Evolutionary conservation across 306 rosid species (phyloP).

Genomic region (Glycyrrhiza uralensis): DNA sequence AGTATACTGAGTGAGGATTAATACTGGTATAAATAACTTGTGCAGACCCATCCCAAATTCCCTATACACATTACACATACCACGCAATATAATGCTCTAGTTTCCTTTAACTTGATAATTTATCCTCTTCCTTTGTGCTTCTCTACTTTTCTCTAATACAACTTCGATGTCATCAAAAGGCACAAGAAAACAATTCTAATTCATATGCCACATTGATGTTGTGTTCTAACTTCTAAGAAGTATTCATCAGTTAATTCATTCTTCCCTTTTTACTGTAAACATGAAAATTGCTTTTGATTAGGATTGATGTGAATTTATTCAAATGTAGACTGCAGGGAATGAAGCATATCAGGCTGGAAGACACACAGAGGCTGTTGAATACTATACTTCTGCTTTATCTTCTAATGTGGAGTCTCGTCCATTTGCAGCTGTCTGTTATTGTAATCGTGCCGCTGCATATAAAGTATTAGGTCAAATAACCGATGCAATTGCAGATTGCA

Average conservation of each 20-base stretch:
- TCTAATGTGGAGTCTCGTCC: constrained; percentile 83
- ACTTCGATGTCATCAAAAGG: neutral
- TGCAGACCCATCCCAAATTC: neutral
- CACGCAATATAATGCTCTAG: neutral
- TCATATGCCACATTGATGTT: neutral
- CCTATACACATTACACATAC: neutral
- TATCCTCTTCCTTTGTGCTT: neutral
- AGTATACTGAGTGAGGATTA: neutral
- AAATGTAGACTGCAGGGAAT: constrained; percentile 82
- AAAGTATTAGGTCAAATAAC: constrained; percentile 86
- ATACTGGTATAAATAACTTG: neutral
- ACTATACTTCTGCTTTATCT: constrained; percentile 74
- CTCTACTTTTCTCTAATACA: neutral
- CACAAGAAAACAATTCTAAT: constrained; percentile 6
- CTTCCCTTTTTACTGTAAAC: constrained; percentile 9
- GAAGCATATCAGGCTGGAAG: constrained; percentile 93
- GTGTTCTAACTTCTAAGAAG: neutral
- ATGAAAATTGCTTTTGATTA: neutral
- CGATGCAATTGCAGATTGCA: constrained; percentile 94
- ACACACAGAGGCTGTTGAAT: constrained; percentile 80
- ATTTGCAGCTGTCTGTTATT: constrained; percentile 85
- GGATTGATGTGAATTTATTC: constrained; percentile 22
- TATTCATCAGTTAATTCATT: neutral
- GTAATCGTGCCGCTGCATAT: constrained; percentile 97
- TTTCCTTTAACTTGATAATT: neutral